A percentile compares a stretch with the other conserved stretches of the same genome.
phyloP scores from a whole-genome alignment of 2,329 filamentous ascomycete genomes.

The Pestalotiopsis sp. region DNA sequence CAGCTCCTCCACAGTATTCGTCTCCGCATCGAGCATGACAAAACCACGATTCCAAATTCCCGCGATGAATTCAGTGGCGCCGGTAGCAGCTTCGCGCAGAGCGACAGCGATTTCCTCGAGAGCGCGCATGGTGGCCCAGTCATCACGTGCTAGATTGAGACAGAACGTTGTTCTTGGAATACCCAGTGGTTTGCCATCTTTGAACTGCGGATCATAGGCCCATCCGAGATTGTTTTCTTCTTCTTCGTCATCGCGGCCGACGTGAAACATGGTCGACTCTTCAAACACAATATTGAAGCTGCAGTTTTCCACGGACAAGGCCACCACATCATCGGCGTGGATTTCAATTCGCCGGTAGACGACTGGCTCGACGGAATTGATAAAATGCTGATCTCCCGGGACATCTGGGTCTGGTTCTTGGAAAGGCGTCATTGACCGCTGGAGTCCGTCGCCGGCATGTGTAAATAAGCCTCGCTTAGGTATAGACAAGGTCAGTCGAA shows the following conservation, averaged over 20 bases:
- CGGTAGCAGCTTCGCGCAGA: conserved; percentile 17
- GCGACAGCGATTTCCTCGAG: conserved; percentile 17
- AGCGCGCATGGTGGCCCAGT: conserved; percentile 11
- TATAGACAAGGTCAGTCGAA: conserved; percentile 27
- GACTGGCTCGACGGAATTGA: conserved; percentile 17
- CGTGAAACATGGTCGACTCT: conserved; percentile 19
- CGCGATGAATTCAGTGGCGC: neutral
- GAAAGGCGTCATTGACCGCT: conserved; percentile 22
- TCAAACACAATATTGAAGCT: conserved; percentile 34
- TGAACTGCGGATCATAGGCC: conserved; percentile 31
- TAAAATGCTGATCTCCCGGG: neutral
- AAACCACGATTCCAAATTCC: neutral
- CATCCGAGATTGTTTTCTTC: conserved; percentile 25
- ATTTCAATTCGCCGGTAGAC: conserved; percentile 25
- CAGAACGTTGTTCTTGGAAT: conserved; percentile 25
- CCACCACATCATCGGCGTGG: conserved; percentile 28
- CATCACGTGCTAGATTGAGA: conserved; percentile 20
- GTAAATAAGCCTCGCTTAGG: conserved; percentile 30
- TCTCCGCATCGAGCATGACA: conserved; percentile 5
- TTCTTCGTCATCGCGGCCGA: conserved; percentile 14
- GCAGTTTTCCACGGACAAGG: conserved; percentile 34
- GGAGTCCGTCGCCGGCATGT: conserved; percentile 28
- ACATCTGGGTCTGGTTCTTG: neutral
- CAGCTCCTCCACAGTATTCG: neutral
- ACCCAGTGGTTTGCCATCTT: conserved; percentile 18